These are phyloP conservation scores for Dothistroma pini DNA, from an alignment of 2,329 filamentous ascomycete genomes.

Conservation along the genomic window DNA sequence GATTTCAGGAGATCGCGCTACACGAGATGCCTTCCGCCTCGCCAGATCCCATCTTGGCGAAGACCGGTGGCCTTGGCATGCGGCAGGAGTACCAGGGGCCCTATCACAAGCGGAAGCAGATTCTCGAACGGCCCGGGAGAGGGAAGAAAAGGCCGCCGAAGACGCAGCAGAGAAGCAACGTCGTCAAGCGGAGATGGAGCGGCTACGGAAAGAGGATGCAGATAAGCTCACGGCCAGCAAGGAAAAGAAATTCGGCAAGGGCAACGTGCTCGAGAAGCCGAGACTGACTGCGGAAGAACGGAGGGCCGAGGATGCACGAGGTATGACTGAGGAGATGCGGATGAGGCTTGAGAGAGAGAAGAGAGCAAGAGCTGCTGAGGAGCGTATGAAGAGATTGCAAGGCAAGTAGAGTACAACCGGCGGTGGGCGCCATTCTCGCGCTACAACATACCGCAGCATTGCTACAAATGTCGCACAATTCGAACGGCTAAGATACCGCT, in stretches of 20 bases:
- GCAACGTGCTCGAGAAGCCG: slow-evolving; percentile 48
- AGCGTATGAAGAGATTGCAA: slow-evolving; percentile 69
- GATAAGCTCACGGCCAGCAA: slow-evolving; percentile 50
- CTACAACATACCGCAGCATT: neutral
- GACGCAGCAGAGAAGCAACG: slow-evolving; percentile 60
- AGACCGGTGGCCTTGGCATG: slow-evolving; percentile 71
- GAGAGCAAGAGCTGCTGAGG: slow-evolving; percentile 86
- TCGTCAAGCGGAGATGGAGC: slow-evolving; percentile 69
- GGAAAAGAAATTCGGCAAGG: slow-evolving; percentile 51
- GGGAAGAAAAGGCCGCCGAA: slow-evolving; percentile 62
- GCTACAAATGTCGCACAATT: too few species aligned
- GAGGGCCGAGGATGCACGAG: slow-evolving; percentile 77
- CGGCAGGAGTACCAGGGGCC: slow-evolving; percentile 66
- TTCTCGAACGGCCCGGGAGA: slow-evolving; percentile 65
- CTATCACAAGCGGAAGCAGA: slow-evolving; percentile 71
- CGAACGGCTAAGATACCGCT: too few species aligned
- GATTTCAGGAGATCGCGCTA: slow-evolving; percentile 77
- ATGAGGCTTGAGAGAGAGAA: slow-evolving; percentile 81
- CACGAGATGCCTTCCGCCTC: slow-evolving; percentile 86
- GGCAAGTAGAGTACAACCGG: slow-evolving; percentile 13
- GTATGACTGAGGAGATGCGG: slow-evolving; percentile 83
- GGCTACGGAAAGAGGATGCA: slow-evolving; percentile 64
- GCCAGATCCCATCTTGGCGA: slow-evolving; percentile 81
- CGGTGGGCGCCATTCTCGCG: neutral
- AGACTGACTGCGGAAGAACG: slow-evolving; percentile 75